Base-by-base conservation (phyloP, 1,284 basidiomycete species). In the Ceratobasidium papillatum region DNA sequence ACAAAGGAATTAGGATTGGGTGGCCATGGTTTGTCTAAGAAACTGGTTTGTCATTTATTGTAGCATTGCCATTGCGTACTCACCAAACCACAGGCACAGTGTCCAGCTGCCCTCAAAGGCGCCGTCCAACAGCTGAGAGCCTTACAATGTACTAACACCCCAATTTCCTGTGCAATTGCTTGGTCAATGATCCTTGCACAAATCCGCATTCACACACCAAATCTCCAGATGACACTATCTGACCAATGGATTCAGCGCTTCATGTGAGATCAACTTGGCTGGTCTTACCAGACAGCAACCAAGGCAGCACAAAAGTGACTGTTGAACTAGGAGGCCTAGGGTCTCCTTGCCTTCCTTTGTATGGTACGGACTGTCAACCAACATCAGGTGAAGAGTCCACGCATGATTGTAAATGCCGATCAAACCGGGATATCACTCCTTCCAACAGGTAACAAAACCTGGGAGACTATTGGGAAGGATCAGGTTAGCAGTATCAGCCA, bases 361-460 rank as follows among this genome's bases (percentile, higher is more conserved):
- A 51, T 49, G 5, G 2, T 32, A 25, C 17, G 19, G 7, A n/a
- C 30, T 1, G 32, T 49, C 47, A 12, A 14, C 3, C 30, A n/a
- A 9, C 30, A 51, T 25, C n/a, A 3, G 17, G 22, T 65, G 1
- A 51, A 51, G n/a, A 65, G 63, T 27, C 63, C 45, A 9, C 27
- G 32, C 25, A 30, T 51, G 45, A 65, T 34, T 41, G 59, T 65
- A 2, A 65, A 65, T 51, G 47, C 47, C 1, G 43, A 65, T 22
- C 63, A 65, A 36, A 65, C 47, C 3, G 47, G 63, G 9, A 49
- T 65, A 19, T 51, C 45, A 3, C 45, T 49, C 2, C 34, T 65
- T 22, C 63, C 63, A 8, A 17, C 22, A 5, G 63, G 63, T 1
- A 65, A 65, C 27, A 65, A 51, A 51, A 65, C 63, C 63, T 49